Evolutionary conservation across 306 rosid species (phyloP), one percentile per base, ranked within the genome.

Genomic region (Glycine latifolia): DNA sequence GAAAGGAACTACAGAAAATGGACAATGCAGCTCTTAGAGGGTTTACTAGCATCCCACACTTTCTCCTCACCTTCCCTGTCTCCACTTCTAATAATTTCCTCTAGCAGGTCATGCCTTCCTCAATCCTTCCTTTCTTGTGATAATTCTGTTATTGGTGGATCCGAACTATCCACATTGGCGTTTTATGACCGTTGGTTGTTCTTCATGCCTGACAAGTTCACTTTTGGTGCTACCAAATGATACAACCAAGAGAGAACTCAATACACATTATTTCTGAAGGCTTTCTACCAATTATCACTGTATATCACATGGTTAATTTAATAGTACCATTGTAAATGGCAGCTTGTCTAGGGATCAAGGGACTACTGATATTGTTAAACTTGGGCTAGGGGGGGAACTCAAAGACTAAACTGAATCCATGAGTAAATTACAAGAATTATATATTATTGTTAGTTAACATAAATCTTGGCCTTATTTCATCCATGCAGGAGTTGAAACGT

Each of bases 401-500:
- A 37, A 37, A 63, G 8, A 31, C 47, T 11, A 31, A 81, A 37
- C 3, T 37, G 41, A 37, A 37, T 37, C 41, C 43, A 49, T 1
- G 11, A 17, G 58, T 54, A 17, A 60, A 69, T 15, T 47, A 9
- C 16, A 62, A 75, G 55, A 78, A 10, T 62, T 1, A 20, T 11
- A 47, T 35, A 35, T 35, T 12, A 12, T 63, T 63, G 7, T 81
- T 55, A 8, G 12, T 13, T 53, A 49, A 69, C 68, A 11, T 50
- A 52, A n/a, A 70, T 8, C 67, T 73, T 58, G 79, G 52, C 17
- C 43, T 82, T 75, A 33, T 77, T 83, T 50, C 62, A 50, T 66
- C 14, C 61, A 50, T 89, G 83, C 90, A 95, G 98, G 97, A 95
- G 83, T 60, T 82, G 78, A 92, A 95, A 86, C 90, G 94, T 73